Evolutionary conservation across 768 basidiomycete genomes (phyloP), one percentile per base, ranked within the genome.

Genomic region (Collybiopsis luxurians): DNA sequence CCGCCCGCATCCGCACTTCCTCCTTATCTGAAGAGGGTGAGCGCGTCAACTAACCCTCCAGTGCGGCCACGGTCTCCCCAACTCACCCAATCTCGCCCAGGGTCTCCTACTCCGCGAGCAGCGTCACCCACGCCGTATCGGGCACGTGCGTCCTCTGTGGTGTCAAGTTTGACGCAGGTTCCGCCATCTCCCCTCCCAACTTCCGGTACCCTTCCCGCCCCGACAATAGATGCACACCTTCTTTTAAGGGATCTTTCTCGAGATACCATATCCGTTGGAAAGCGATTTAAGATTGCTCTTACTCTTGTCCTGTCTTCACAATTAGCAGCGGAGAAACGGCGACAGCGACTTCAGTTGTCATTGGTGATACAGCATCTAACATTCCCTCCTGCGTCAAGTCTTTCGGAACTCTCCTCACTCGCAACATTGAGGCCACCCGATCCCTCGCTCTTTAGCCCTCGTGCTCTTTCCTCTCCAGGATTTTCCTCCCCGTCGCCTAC

Each of bases 1-100:
- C 80, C 80, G 48, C 82, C 85, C 9, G 80, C 77, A 1, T 86
- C 89, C n/a, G 90, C 92, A 1, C 71, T 92, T 21, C 92, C 90
- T 0, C 77, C 83, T 6, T 82, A 93, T 69, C 75, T 93, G n/a
- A 90, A 91, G 63, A 82, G 85, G 21, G 31, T n/a, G 24, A 51
- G 50, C 36, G 36, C 50, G 17, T 36, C 50, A 19, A 69, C 74
- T 12, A 66, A 68, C 15, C 65, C 66, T 23, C 77, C 82, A 15
- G 74, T 79, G 15, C 76, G 86, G 11, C 79, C 84, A 5, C 80
- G 77, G n/a, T 85, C 87, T 10, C 83, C 86, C 10, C 82, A 82
- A 53, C 71, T 76, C 0, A 70, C 72, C 31, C 72, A 72, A 44
- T 78, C 78, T 31, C 80, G 87, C 17, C 80, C 87, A 10, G 76